A percentile compares a stretch with the other conserved stretches of the same genome.
These are phyloP conservation scores for Populus hybrid DNA, from an alignment of 441 rosid genomes.

Conservation along the genomic window DNA sequence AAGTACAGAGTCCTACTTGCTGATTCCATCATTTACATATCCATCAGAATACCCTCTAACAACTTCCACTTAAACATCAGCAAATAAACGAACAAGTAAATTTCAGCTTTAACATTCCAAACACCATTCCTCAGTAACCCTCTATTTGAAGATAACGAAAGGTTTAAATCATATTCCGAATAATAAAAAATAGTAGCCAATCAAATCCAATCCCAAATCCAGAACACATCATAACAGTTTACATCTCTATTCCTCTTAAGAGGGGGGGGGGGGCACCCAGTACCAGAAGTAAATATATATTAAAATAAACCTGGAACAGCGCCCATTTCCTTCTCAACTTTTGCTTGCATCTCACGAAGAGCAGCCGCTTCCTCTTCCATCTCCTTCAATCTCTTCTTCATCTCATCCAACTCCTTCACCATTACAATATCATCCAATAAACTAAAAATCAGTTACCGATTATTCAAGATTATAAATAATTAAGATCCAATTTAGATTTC, in stretches of 20 bases:
- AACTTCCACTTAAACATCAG: not conserved
- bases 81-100: not conserved
- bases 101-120: not conserved
- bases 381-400: constrained; percentile 91
- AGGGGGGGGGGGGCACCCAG: not conserved
- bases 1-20: not conserved
- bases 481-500: not conserved
- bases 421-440: not conserved
- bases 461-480: not conserved
- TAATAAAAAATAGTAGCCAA: not conserved
- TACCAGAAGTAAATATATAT: not conserved
- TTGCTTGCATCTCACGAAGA: constrained; percentile 96
- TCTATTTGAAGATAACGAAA: not conserved
- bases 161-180: not conserved
- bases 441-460: not conserved
- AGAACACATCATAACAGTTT: not conserved
- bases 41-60: not conserved
- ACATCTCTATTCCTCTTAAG: not conserved
- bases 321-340: constrained; percentile 97
- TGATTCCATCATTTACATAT: not conserved
- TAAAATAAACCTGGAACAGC: constrained; percentile 58
- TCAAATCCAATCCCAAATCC: not conserved
- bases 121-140: not conserved
- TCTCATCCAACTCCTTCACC: constrained; percentile 80
- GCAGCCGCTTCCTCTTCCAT: constrained; percentile 98